Evolutionary conservation across 495 filamentous ascomycete species (phyloP), one percentile per base, ranked within the genome.

Genomic region (Aspergillus biplanus): DNA sequence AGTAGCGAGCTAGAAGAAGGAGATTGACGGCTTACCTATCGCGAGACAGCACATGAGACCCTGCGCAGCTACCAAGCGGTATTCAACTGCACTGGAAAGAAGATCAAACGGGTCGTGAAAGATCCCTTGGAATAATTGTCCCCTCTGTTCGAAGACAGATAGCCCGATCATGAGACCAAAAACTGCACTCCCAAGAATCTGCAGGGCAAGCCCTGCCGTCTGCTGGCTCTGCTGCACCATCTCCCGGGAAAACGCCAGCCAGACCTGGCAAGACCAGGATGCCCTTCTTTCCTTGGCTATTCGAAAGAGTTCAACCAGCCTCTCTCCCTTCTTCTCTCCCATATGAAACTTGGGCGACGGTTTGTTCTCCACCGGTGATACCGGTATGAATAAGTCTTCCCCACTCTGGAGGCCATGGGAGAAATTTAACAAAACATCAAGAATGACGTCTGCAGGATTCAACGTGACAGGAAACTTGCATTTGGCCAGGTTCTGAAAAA

Each of bases 401-500:
- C 16, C 39, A n/a, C 44, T 13, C 21, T 27, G 21, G 21, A 27
- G 21, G 37, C 34, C 8, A 8, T 46, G 34, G n/a, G 56, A 7
- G n/a, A 12, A 12, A 44, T 46, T 92, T 67, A 54, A 61, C 15
- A 70, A 46, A 21, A 64, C 66, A 33, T 65, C 66, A 34, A 70
- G 59, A 27, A 70, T 65, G 5, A 63, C 52, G 49, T 70, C 68
- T 5, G 68, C 68, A 6, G 65, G 65, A 21, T 70, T 72, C 16
- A 13, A 44, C 13, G 13, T 11, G 7, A 18, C 12, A 12, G 55
- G 34, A 52, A 72, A 67, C 8, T 44, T 44, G 8, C 85, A 73
- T 67, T 90, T 92, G 8, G 91, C 91, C 13, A 92, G 81, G 0
- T 83, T 80, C 67, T 92, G 89, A 59, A 94, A 93, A 68, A 92